Conservation (phyloP, 441 rosid species). For the Croton setiger region DNA sequence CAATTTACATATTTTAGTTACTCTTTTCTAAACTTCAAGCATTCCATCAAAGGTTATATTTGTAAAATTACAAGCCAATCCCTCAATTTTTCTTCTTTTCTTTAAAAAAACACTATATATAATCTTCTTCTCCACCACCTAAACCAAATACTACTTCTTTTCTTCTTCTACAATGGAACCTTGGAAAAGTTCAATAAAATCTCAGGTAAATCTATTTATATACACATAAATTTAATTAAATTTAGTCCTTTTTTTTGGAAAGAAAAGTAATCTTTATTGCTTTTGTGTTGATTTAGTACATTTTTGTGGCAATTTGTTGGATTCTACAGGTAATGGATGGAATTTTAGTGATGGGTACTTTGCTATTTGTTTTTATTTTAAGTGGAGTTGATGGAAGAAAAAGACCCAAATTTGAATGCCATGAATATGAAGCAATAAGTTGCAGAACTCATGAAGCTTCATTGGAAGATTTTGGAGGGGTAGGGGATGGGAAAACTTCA, state of each 20-base stretch:
- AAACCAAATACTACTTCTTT: slow-evolving; percentile 10
- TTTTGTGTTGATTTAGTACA: background rate
- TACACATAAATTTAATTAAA: no score
- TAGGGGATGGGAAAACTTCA: slow-evolving; percentile 68
- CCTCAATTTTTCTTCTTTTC: no score
- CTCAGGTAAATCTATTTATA: slow-evolving; percentile 21
- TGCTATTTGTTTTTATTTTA: slow-evolving; percentile 26
- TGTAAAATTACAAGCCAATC: background rate
- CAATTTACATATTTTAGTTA: no score
- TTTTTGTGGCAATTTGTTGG: background rate
- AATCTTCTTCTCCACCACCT: slow-evolving; percentile 2
- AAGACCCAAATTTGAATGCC: slow-evolving; percentile 14
- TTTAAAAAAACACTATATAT: background rate
- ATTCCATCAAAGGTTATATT: slow-evolving; percentile 2
- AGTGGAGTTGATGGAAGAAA: slow-evolving; percentile 33
- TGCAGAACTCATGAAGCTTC: slow-evolving; percentile 69
- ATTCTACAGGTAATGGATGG: slow-evolving; percentile 28
- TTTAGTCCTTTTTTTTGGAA: no score
- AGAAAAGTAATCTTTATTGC: background rate
- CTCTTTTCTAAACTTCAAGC: slow-evolving; percentile 2
- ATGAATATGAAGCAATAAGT: slow-evolving; percentile 33
- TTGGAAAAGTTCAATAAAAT: slow-evolving; percentile 16
- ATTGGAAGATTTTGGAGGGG: slow-evolving; percentile 69
- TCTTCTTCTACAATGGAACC: slow-evolving; percentile 14
- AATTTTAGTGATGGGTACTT: slow-evolving; percentile 21